Conservation (phyloP, 495 filamentous ascomycete species). For the Astrocystis sublimbata region DNA sequence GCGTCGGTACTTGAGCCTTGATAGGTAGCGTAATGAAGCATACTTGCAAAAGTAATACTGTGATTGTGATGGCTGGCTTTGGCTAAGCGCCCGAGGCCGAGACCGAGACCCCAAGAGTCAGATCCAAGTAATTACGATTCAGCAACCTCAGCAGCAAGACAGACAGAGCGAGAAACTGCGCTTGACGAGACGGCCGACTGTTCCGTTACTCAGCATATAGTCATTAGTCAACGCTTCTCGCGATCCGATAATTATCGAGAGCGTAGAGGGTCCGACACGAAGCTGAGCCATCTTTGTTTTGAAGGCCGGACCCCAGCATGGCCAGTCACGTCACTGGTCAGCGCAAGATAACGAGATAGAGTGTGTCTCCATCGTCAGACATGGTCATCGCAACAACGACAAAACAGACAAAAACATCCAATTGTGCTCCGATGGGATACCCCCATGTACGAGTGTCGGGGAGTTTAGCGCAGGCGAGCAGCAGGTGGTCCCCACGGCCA, state of each 20-base stretch:
- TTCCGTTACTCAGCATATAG: too few species aligned
- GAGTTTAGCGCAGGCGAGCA: too few species aligned
- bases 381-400: too few species aligned
- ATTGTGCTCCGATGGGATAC: too few species aligned
- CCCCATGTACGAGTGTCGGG: too few species aligned
- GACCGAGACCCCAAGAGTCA: too few species aligned
- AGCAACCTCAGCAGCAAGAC: neutral
- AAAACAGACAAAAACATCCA: neutral
- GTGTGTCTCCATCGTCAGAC: neutral
- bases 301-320: neutral
- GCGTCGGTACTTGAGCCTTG: neutral
- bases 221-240: neutral
- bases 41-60: neutral
- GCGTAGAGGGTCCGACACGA: neutral
- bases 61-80: too few species aligned
- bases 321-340: too few species aligned
- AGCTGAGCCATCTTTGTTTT: neutral
- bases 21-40: neutral
- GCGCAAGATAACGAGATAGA: too few species aligned
- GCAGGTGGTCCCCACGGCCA: neutral
- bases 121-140: too few species aligned
- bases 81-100: slow-evolving; percentile 1
- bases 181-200: neutral
- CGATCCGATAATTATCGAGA: neutral
- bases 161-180: neutral